Evolutionary conservation across 192 early-diverging fungal species (phyloP).

Genomic region (Backusella australiensis): DNA sequence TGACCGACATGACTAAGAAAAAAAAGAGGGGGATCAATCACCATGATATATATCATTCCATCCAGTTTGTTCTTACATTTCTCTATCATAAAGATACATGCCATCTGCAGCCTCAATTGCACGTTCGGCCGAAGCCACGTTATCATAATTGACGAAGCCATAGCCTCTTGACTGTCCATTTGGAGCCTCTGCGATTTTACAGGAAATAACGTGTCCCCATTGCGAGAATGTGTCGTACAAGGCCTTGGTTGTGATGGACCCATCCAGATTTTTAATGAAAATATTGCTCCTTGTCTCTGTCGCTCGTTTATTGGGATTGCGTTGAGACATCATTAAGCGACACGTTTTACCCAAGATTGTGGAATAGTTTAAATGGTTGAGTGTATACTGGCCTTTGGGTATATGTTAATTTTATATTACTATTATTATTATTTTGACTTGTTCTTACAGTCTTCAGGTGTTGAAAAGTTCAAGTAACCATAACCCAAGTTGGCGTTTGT

Average conservation of each 20-base stretch:
- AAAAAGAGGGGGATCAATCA: too few species aligned
- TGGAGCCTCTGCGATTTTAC: slow-evolving; percentile 78
- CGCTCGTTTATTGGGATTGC: slow-evolving; percentile 77
- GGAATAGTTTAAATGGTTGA: slow-evolving; percentile 83
- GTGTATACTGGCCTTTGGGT: slow-evolving; percentile 56
- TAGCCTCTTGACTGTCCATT: slow-evolving; percentile 70
- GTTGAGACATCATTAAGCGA: slow-evolving; percentile 94
- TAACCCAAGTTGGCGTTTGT: slow-evolving; percentile 86
- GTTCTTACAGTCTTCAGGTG: slow-evolving; percentile 54
- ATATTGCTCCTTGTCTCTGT: slow-evolving; percentile 68
- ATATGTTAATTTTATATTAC: background rate
- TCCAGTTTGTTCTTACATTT: slow-evolving; percentile 49
- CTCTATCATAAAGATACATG: slow-evolving; percentile 85
- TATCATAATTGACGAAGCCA: slow-evolving; percentile 92
- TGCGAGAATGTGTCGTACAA: slow-evolving; percentile 90
- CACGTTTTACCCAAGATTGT: slow-evolving; percentile 81
- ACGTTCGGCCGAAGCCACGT: slow-evolving; percentile 69
- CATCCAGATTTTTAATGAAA: slow-evolving; percentile 93
- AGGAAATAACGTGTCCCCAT: slow-evolving; percentile 82
- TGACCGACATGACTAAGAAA: slow-evolving; percentile 59
- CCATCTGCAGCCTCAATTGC: slow-evolving; percentile 89
- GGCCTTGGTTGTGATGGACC: slow-evolving; percentile 85
- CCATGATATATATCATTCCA: background rate
- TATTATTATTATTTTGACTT: background rate
- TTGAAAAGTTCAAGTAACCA: slow-evolving; percentile 90